Conservation (phyloP, 2,329 filamentous ascomycete species). For the Trichoderma sp. region DNA sequence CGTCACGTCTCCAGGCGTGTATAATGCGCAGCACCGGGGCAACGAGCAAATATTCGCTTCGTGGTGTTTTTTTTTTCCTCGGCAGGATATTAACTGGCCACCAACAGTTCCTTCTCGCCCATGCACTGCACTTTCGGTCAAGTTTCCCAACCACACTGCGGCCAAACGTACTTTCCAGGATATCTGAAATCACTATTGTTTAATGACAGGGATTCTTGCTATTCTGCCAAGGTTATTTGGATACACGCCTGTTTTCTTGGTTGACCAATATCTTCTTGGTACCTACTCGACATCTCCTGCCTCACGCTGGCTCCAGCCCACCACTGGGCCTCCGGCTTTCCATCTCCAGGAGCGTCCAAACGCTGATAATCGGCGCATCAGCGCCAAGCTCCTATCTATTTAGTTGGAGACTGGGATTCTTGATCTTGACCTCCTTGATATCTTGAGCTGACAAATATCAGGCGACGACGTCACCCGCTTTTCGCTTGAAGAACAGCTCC, state of each 20-base stretch:
- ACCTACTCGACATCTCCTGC: background rate
- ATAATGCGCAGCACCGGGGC: background rate
- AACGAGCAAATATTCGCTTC: background rate
- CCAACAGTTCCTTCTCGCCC: background rate
- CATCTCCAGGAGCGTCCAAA: background rate
- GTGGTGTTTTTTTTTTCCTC: background rate
- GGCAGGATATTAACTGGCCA: background rate
- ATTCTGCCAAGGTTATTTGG: background rate
- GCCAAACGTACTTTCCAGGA: constrained; percentile 7
- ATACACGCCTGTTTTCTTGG: background rate
- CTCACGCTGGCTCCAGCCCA: background rate
- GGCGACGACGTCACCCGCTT: constrained; percentile 2
- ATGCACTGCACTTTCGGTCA: constrained; percentile 5
- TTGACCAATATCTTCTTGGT: background rate
- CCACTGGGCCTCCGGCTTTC: background rate
- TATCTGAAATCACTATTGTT: background rate
- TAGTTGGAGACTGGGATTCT: background rate
- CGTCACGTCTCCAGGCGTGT: background rate
- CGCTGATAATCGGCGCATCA: background rate
- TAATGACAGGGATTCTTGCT: background rate
- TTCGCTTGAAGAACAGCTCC: background rate
- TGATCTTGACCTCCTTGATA: background rate
- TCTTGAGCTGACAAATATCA: constrained; percentile 7
- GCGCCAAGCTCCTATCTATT: background rate
- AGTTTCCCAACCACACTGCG: background rate